phyloP scores from a whole-genome alignment of 805 yeast species.

The Candida gorgasii region DNA sequence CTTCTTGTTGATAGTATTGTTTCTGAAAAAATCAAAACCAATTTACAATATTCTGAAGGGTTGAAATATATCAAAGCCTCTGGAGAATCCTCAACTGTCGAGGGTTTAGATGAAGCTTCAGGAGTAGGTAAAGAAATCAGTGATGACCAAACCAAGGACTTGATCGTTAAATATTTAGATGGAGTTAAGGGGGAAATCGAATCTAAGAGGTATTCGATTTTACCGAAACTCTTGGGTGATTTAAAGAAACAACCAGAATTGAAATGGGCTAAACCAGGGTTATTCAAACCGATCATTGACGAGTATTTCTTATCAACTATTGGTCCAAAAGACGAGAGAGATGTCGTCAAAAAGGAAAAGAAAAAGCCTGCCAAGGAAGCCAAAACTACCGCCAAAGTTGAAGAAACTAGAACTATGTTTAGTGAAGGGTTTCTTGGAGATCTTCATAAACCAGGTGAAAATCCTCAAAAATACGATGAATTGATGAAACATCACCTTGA shows the following conservation, averaged over 20 bases:
- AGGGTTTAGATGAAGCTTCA: constrained; percentile 55
- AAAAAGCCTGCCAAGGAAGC: constrained; percentile 43
- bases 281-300: constrained; percentile 87
- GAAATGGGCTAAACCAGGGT: constrained; percentile 90
- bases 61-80: constrained; percentile 63
- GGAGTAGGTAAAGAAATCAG: constrained; percentile 83
- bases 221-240: constrained; percentile 76
- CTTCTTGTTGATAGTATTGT: constrained; percentile 62
- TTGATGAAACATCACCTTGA: constrained; percentile 77
- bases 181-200: constrained; percentile 59
- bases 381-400: constrained; percentile 19
- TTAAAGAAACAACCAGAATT: constrained; percentile 71
- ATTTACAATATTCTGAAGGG: constrained; percentile 79
- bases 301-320: constrained; percentile 65
- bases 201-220: constrained; percentile 73
- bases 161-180: constrained; percentile 60
- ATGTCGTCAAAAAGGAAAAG: constrained; percentile 75
- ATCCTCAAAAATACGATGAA: constrained; percentile 87
- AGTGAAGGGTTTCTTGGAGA: constrained; percentile 94
- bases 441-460: constrained; percentile 92
- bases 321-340: constrained; percentile 98
- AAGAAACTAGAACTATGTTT: constrained; percentile 71
- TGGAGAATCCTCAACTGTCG: constrained; percentile 40
- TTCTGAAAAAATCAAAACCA: constrained; percentile 62
- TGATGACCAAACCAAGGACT: constrained; percentile 59